Percentiles rank a stretch among this genome's conserved stretches.
Evolutionary conservation across 2,329 filamentous ascomycete genomes (phyloP).

Genomic region (Xylariaceae sp.): DNA sequence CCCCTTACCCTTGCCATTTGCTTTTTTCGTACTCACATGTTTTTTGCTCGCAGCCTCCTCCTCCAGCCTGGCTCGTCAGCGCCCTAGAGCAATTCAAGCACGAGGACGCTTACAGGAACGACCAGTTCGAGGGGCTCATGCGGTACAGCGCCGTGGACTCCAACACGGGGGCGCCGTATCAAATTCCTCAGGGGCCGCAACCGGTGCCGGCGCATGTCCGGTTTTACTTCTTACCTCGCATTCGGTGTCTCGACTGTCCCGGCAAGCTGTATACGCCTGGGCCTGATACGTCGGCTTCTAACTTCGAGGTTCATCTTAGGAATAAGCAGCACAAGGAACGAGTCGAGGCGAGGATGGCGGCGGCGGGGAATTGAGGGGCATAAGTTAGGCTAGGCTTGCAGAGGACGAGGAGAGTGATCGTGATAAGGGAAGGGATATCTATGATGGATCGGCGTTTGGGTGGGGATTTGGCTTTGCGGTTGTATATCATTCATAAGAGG

Average conservation of each 20-base stretch:
- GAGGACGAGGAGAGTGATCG: too few species aligned
- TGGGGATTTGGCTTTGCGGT: too few species aligned
- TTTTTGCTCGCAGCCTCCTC: conserved; percentile 61
- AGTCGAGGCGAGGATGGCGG: conserved; percentile 46
- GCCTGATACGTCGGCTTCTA: conserved; percentile 77
- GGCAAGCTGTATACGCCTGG: conserved; percentile 92
- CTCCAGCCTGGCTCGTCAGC: conserved; percentile 79
- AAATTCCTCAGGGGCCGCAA: conserved; percentile 46
- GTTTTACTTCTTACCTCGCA: conserved; percentile 82
- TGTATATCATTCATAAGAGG: too few species aligned
- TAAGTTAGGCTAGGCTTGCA: too few species aligned
- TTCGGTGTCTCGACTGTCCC: conserved; percentile 87
- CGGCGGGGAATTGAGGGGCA: conserved; percentile 4
- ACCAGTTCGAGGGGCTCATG: conserved; percentile 88
- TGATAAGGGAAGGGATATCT: too few species aligned
- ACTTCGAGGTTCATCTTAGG: conserved; percentile 90
- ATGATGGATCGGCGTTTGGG: too few species aligned
- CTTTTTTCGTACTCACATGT: background rate
- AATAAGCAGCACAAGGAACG: conserved; percentile 77
- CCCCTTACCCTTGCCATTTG: conserved; percentile 7
- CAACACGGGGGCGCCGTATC: conserved; percentile 63
- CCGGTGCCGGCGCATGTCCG: conserved; percentile 63
- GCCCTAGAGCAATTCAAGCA: conserved; percentile 70
- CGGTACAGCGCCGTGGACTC: conserved; percentile 80
- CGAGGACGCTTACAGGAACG: conserved; percentile 64